Evolutionary conservation across 2,329 filamentous ascomycete species (phyloP).

Genomic region (Ophiostoma triangulosporum): DNA sequence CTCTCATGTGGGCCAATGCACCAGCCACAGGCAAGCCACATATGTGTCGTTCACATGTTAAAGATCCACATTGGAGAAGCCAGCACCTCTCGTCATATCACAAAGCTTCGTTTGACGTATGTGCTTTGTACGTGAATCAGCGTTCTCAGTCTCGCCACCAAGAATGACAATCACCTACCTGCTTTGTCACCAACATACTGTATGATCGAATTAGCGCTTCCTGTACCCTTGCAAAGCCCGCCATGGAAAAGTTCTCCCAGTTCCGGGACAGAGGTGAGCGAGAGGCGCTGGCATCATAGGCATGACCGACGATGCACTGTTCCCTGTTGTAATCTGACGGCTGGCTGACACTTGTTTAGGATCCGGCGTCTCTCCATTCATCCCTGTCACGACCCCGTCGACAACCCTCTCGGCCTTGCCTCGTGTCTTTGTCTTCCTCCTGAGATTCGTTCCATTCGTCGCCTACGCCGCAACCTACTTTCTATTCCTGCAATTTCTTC

Average conservation of each 20-base stretch:
- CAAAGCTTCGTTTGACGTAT: no score
- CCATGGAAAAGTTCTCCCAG: slow-evolving; percentile 91
- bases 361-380: slow-evolving; percentile 91
- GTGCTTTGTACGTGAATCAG: no score
- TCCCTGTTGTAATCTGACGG: background rate
- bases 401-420: slow-evolving; percentile 50
- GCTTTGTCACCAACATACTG: background rate
- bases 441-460: slow-evolving; percentile 69
- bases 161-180: no score
- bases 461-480: slow-evolving; percentile 60
- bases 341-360: slow-evolving; percentile 36
- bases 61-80: background rate
- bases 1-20: no score
- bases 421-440: slow-evolving; percentile 59
- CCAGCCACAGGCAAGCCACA: background rate
- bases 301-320: background rate
- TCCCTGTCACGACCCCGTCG: slow-evolving; percentile 56
- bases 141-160: no score
- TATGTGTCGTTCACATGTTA: slow-evolving; percentile 4
- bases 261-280: slow-evolving; percentile 88
- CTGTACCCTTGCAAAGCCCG: background rate
- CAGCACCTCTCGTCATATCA: background rate
- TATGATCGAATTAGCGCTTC: background rate
- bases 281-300: no score
- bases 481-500: slow-evolving; percentile 67